Evolutionary conservation across 2,329 filamentous ascomycete genomes (phyloP).

Genomic region (Ceratocystiopsis sp.): DNA sequence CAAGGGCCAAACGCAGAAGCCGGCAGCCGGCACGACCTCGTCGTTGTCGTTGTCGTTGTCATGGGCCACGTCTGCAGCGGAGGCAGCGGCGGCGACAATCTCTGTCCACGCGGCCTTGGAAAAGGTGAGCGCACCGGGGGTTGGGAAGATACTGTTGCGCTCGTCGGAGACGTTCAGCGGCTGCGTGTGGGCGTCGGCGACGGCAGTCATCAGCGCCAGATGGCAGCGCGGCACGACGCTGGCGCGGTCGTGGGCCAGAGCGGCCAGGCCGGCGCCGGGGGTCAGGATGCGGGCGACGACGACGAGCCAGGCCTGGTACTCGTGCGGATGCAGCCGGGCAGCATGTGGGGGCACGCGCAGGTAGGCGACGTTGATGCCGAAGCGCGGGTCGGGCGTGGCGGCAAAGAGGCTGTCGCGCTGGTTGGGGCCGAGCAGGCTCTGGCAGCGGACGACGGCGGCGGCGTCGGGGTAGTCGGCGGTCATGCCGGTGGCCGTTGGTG

Average conservation of each 20-base stretch:
- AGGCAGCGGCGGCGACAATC: background rate
- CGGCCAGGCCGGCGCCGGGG: constrained; percentile 4
- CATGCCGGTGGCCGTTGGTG: background rate
- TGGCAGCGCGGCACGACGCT: background rate
- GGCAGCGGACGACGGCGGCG: constrained; percentile 1
- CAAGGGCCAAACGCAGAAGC: no score
- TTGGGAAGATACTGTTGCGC: background rate
- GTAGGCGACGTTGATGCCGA: constrained; percentile 4
- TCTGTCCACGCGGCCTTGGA: background rate
- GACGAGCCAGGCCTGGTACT: constrained; percentile 2
- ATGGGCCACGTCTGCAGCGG: background rate
- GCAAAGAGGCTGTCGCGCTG: no score
- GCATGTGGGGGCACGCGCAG: constrained; percentile 1
- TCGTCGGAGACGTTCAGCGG: background rate
- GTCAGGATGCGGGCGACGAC: constrained; percentile 6
- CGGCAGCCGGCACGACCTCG: no score
- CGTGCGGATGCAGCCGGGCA: background rate
- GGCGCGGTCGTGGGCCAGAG: background rate
- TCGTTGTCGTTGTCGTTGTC: no score
- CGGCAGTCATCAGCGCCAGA: background rate
- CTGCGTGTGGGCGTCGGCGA: no score
- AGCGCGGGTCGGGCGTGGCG: background rate
- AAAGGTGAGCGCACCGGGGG: constrained; percentile 2
- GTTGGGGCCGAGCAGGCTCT: no score
- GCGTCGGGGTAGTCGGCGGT: background rate